phyloP scores from a whole-genome alignment of 2,329 filamentous ascomycete species.

The Coniochaeta sp. region DNA sequence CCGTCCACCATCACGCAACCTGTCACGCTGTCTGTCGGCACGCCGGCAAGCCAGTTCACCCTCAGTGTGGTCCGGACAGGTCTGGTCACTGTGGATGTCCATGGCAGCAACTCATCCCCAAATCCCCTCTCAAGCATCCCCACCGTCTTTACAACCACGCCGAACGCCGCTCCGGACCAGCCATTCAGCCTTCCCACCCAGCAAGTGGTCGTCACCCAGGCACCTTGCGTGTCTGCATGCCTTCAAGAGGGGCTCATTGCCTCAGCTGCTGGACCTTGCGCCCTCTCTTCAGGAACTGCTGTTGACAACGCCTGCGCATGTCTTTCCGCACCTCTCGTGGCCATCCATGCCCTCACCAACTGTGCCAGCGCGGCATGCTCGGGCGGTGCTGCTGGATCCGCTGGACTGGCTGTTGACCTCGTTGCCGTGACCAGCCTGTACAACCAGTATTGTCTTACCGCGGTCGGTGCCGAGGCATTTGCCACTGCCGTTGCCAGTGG shows the following conservation, averaged over 20 bases:
- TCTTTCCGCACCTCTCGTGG: neutral
- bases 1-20: neutral
- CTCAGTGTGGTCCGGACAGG: neutral
- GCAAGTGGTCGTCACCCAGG: neutral
- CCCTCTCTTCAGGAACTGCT: neutral
- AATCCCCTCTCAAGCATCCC: neutral
- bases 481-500: neutral
- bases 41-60: neutral
- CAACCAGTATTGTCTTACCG: neutral
- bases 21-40: neutral
- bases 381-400: neutral
- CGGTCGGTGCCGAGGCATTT: neutral
- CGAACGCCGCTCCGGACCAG: neutral
- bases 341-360: neutral
- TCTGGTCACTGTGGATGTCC: neutral
- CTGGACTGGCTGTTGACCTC: neutral
- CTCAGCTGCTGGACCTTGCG: neutral
- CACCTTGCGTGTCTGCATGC: neutral
- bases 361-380: conserved; percentile 1
- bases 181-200: neutral
- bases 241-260: neutral
- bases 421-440: neutral
- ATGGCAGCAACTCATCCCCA: neutral
- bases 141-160: neutral
- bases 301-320: conserved; percentile 1